Evolutionary conservation across 352 stramenopile genomes (phyloP), one percentile per base, ranked within the genome.

Genomic region (Bremia lactucae): DNA sequence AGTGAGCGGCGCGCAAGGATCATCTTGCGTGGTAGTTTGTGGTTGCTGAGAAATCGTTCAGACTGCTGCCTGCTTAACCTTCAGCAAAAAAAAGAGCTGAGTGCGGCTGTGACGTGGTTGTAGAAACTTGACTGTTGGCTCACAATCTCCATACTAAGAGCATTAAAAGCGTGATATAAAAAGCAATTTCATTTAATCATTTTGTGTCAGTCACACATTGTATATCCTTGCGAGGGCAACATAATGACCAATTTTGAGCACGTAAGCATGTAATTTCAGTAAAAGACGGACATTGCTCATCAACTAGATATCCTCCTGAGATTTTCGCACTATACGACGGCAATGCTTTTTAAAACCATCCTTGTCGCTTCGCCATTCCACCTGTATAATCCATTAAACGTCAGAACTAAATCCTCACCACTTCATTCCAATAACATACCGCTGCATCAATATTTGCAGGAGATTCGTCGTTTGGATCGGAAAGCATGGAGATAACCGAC

Each of bases 391-490:
- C 31, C 48, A 21, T 19, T 13, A 10, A 43, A 4, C 4, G n/a
- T 15, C 8, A 18, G 13, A 31, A 16, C 19, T 7, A 10, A 15
- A 10, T 24, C 36, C 21, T 9, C 11, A 3, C 16, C 9, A n/a
- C 15, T 33, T 15, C 9, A 15, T 15, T 5, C 13, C 15, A 13
- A 13, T 0, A 14, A 76, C 90, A 62, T 59, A 97, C 93, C 22
- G 96, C 96, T 15, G 96, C 96, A 65, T 99, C 96, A 52, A 99
- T 97, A 76, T 99, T 99, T n/a, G 96, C 96, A 1, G 96, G 96
- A 36, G 88, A 98, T 36, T 98, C 93, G 62, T 98, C 95, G 72
- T 99, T 99, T 18, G 96, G 96, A 75, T 99, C 96, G 36, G 83
- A 97, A 11, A 99, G 84, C 96, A 99, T 99, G 4, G 92, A 98